phyloP scores from a whole-genome alignment of 352 stramenopile species.

The Phytophthora fragariaefolia region DNA sequence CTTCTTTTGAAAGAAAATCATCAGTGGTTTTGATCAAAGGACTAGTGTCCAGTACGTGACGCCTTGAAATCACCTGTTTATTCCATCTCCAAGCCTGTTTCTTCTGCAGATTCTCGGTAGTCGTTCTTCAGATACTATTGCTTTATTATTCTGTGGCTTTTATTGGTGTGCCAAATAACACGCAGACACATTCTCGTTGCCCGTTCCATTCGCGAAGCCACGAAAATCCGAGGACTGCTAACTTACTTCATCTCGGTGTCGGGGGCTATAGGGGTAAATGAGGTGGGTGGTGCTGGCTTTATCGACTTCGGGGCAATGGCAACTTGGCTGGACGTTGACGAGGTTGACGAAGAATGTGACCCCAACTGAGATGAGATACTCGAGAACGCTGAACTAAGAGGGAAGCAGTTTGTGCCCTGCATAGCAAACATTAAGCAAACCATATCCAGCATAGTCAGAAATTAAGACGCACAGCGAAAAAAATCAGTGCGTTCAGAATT shows the following conservation, averaged over 20 bases:
- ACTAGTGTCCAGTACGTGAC: too few species aligned
- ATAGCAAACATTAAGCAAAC: constrained; percentile 4
- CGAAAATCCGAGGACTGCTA: constrained; percentile 12
- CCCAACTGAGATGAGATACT: constrained; percentile 37
- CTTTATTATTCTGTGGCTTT: constrained; percentile 35
- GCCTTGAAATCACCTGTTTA: background rate
- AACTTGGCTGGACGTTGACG: constrained; percentile 33
- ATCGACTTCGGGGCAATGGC: constrained; percentile 44
- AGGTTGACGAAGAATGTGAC: constrained; percentile 22
- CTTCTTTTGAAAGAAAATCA: constrained; percentile 22
- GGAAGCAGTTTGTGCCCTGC: constrained; percentile 53
- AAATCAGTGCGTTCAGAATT: constrained; percentile 28
- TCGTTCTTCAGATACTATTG: constrained; percentile 24
- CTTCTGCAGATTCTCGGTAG: constrained; percentile 7
- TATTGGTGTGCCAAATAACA: constrained; percentile 23
- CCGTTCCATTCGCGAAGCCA: constrained; percentile 1
- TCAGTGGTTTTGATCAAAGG: background rate
- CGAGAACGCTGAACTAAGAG: constrained; percentile 50
- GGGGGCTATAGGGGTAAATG: constrained; percentile 33
- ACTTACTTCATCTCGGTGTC: constrained; percentile 43
- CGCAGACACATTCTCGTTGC: constrained; percentile 15
- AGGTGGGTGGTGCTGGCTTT: constrained; percentile 23
- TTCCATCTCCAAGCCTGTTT: background rate
- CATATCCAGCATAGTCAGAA: constrained; percentile 23
- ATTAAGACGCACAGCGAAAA: constrained; percentile 14